These are phyloP conservation scores for Solanum ossicruentum DNA, from an alignment of 257 asterid species.

Conservation along the genomic window DNA sequence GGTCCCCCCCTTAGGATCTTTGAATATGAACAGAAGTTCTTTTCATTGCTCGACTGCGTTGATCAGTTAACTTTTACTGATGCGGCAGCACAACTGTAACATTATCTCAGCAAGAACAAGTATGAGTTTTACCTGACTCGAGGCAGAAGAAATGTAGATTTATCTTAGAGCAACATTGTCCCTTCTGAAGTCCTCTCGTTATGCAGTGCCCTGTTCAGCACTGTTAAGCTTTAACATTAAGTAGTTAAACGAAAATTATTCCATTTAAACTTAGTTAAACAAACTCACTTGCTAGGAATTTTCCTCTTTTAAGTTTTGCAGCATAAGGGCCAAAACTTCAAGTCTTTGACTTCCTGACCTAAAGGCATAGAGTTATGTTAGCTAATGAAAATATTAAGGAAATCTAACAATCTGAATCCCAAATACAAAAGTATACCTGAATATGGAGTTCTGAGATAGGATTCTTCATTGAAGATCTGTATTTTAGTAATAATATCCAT, in stretches of 20 bases:
- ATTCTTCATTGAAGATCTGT: background rate
- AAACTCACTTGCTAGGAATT: background rate
- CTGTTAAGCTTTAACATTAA: background rate
- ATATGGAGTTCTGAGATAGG: background rate
- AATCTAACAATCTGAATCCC: background rate
- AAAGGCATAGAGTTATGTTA: background rate
- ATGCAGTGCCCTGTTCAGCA: background rate
- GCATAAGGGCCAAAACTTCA: background rate
- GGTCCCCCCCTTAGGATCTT: background rate
- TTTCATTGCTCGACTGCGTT: background rate
- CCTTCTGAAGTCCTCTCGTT: background rate
- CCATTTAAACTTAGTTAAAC: background rate
- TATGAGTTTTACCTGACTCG: background rate
- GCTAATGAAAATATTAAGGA: background rate
- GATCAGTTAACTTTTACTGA: background rate
- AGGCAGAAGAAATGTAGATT: background rate
- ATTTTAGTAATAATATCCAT: constrained; percentile 30
- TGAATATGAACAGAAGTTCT: background rate
- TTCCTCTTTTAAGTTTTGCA: background rate
- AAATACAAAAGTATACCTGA: background rate
- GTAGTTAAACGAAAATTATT: background rate
- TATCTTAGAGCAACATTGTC: background rate
- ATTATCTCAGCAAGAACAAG: background rate
- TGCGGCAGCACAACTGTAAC: background rate
- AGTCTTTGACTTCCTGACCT: background rate